phyloP scores from a whole-genome alignment of 1,139 yeast genomes.

The Suhomyces bokatorum region DNA sequence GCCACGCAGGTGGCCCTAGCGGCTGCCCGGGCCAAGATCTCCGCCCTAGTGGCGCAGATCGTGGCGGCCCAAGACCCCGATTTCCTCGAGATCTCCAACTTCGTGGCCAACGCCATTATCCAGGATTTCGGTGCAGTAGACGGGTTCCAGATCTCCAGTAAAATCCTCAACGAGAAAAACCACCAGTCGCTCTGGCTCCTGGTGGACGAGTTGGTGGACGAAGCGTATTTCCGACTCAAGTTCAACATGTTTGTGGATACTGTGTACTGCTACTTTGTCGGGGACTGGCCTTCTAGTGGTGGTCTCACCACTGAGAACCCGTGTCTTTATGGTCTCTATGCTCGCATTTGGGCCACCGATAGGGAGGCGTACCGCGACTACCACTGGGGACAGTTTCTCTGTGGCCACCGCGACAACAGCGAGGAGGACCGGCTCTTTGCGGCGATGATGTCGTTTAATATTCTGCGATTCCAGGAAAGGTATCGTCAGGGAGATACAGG shows the following conservation, averaged over 20 bases:
- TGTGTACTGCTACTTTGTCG: conserved; percentile 1
- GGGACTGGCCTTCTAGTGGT: neutral
- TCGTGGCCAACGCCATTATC: conserved; percentile 19
- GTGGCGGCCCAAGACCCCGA: neutral
- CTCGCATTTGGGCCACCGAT: conserved; percentile 12
- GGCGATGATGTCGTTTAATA: neutral
- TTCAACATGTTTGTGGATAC: conserved; percentile 19
- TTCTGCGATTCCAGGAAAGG: neutral
- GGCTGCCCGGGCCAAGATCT: neutral
- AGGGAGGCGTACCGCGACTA: neutral
- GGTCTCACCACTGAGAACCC: conserved; percentile 6
- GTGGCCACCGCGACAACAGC: neutral
- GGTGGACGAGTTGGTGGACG: conserved; percentile 20
- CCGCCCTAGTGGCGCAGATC: neutral
- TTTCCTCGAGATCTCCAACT: conserved; percentile 8
- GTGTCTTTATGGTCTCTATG: conserved; percentile 10
- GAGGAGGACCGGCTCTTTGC: neutral
- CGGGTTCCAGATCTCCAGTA: neutral
- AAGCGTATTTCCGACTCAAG: conserved; percentile 22
- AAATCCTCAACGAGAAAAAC: conserved; percentile 2
- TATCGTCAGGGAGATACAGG: too few relatives aligned
- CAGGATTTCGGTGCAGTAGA: conserved; percentile 13
- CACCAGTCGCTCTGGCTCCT: conserved; percentile 12
- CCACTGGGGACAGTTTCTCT: neutral
- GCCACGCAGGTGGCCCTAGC: neutral